Base-by-base conservation (phyloP, 495 filamentous ascomycete species). In the Daldinia concentrica region DNA sequence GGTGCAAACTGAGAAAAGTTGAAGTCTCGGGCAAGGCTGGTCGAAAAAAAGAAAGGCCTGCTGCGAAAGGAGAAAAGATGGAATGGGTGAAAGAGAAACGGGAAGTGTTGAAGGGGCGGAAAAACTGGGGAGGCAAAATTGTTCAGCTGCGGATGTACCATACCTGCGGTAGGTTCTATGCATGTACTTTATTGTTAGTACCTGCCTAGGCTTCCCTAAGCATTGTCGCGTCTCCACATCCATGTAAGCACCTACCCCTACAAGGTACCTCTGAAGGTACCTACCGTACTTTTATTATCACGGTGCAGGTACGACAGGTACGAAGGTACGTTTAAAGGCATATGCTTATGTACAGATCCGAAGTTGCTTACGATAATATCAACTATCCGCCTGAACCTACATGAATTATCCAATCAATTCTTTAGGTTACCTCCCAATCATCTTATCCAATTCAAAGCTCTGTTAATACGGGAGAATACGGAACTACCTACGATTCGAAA, bases 101-200 rank as follows among this genome's bases (percentile, higher is more conserved):
- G 41, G 54, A 68, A 71, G 50, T 56, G 39, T 57, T 62, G 57
- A 62, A 71, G 62, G 67, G 66, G 64, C 34, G 37, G 27, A 48
- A 67, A 73, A 73, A 73, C 24, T 64, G 73, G 75, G 73, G 75
- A 72, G 62, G 71, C 66, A 73, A 73, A 73, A 69, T 73, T 73
- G 62, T 73, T 73, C 66, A 73, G 71, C 71, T 69, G 51, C 58
- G 45, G 36, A 69, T 22, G 54, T 62, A 61, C 58, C 39, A 54
- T 69, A 54, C 58, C 32, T 56, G 59, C 36, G 43, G 36, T 24
- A 45, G 56, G 48, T 45, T 36, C 17, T 41, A 29, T 12, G 50
- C 24, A 56, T 57, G 30, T 57, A 57, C 30, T 24, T 48, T 36
- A 30, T 57, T 54, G 30, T 54, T 30, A 14, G 26, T 54, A 54